Evolutionary conservation across 306 rosid species (phyloP).

Genomic region (Styphnolobium japonicum): DNA sequence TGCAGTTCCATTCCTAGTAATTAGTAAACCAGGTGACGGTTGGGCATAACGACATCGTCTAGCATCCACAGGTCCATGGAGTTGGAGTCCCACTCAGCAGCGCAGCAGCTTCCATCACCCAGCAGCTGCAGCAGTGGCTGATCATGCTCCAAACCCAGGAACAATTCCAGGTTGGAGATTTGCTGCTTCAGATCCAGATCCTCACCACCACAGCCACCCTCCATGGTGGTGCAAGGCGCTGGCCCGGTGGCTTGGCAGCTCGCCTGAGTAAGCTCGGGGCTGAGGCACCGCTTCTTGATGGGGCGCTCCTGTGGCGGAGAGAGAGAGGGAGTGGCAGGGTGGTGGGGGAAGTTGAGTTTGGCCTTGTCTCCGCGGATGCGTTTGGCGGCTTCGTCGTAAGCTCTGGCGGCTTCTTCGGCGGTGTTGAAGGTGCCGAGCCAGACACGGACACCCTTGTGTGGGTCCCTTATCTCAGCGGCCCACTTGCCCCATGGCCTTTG

Average conservation of each 20-base stretch:
- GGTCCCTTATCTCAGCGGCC: conserved; percentile 99
- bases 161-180: conserved; percentile 60
- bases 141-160: conserved; percentile 56
- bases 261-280: neutral
- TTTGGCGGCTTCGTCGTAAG: conserved; percentile 80
- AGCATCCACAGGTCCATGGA: conserved; percentile 56
- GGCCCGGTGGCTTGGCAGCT: neutral
- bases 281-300: conserved; percentile 47
- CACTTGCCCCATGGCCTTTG: conserved; percentile 99
- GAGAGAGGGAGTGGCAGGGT: neutral
- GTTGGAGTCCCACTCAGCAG: conserved; percentile 12
- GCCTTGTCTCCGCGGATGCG: conserved; percentile 92
- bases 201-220: neutral
- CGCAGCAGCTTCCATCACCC: conserved; percentile 9
- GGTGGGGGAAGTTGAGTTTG: conserved; percentile 70
- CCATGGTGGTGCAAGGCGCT: neutral
- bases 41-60: conserved; percentile 51
- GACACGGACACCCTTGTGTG: conserved; percentile 79
- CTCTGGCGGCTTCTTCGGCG: conserved; percentile 83
- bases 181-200: conserved; percentile 46
- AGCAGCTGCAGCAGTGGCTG: neutral
- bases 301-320: neutral
- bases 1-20: neutral
- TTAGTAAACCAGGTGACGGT: conserved; percentile 25
- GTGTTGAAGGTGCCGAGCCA: conserved; percentile 95